These are phyloP conservation scores for Dactylella cylindrospora DNA, from an alignment of 2,329 filamentous ascomycete species.

Conservation along the genomic window DNA sequence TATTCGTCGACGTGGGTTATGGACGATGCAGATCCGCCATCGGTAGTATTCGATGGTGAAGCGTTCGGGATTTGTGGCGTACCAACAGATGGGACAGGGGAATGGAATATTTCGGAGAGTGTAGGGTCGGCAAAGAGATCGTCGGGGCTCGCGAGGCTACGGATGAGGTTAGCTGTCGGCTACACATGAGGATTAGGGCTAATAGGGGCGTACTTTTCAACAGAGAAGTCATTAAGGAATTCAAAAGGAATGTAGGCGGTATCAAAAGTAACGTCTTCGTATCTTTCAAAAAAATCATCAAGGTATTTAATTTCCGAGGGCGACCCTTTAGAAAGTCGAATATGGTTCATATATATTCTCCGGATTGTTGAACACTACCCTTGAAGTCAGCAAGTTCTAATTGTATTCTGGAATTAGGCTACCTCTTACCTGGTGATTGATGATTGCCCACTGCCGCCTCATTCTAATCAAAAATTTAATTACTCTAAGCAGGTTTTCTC, in stretches of 20 bases:
- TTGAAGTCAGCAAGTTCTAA: neutral
- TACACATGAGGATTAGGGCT: neutral
- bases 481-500: constrained; percentile 29
- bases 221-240: constrained; percentile 41
- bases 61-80: constrained; percentile 41
- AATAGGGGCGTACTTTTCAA: constrained; percentile 29
- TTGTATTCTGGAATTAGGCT: neutral
- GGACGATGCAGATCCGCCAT: constrained; percentile 38
- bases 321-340: constrained; percentile 47
- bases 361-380: constrained; percentile 37
- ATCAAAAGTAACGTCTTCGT: constrained; percentile 41
- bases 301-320: constrained; percentile 48
- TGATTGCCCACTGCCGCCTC: constrained; percentile 42
- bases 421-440: constrained; percentile 42
- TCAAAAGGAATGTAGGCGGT: constrained; percentile 41
- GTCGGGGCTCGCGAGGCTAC: constrained; percentile 35
- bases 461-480: constrained; percentile 40
- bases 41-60: constrained; percentile 36
- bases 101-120: constrained; percentile 42
- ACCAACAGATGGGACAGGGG: constrained; percentile 37
- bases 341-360: constrained; percentile 42
- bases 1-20: constrained; percentile 40
- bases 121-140: constrained; percentile 43
- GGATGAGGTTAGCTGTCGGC: constrained; percentile 1
- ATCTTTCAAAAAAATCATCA: constrained; percentile 41